These are phyloP conservation scores for Leccinum disarticulatum DNA, from an alignment of 768 basidiomycete genomes.

Conservation along the genomic window DNA sequence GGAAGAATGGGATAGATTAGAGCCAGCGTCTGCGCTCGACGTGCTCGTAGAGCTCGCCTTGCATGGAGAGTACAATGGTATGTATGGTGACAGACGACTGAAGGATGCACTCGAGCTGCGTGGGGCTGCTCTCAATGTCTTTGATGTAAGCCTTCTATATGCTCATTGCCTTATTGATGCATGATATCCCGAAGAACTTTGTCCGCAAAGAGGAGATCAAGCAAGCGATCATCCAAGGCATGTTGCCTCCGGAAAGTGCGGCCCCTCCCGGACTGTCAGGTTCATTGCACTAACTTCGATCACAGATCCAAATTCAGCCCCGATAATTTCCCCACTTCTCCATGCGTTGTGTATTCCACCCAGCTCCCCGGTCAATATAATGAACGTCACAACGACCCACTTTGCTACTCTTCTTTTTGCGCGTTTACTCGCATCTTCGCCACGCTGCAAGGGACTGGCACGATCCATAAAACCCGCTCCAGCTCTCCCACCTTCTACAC, in stretches of 20 bases:
- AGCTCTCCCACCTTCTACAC: conserved; percentile 29
- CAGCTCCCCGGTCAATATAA: conserved; percentile 56
- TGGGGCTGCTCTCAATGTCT: conserved; percentile 73
- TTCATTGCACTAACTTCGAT: conserved; percentile 1
- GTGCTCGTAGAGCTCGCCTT: conserved; percentile 79
- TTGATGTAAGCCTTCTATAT: conserved; percentile 62
- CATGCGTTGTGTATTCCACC: conserved; percentile 66
- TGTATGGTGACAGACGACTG: conserved; percentile 52
- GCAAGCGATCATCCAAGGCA: conserved; percentile 66
- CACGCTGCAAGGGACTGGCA: conserved; percentile 62
- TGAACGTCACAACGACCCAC: conserved; percentile 62
- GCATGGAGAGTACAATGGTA: conserved; percentile 86
- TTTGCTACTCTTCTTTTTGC: conserved; percentile 78
- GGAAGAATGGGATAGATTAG: too few species aligned
- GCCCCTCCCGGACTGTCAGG: not conserved
- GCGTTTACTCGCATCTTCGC: conserved; percentile 70
- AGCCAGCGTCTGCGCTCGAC: conserved; percentile 77
- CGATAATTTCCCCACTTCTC: conserved; percentile 64
- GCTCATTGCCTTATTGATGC: not conserved
- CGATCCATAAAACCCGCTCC: conserved; percentile 60
- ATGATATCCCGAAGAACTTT: conserved; percentile 55
- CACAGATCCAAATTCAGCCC: conserved; percentile 34
- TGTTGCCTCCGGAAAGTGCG: conserved; percentile 61
- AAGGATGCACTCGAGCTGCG: conserved; percentile 75
- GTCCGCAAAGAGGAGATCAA: conserved; percentile 70